These are phyloP conservation scores for Acanthamoeba quina DNA, from an alignment of 208 protist species.

Conservation along the genomic window DNA sequence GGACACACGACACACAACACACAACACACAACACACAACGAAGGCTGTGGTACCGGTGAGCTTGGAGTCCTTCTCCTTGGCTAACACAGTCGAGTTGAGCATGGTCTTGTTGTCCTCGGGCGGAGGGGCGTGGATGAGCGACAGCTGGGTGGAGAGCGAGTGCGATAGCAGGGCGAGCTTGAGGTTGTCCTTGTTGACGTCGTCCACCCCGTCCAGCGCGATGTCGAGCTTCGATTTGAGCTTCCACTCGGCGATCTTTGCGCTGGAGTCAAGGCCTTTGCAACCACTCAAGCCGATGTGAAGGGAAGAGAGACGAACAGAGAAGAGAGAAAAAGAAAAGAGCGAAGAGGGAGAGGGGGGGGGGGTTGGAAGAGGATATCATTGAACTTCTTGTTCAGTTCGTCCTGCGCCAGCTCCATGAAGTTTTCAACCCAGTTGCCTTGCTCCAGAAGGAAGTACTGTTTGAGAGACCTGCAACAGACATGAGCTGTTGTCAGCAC, in stretches of 20 bases:
- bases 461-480: not conserved
- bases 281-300: not conserved
- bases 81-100: not conserved
- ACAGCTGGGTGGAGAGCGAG: constrained; percentile 7
- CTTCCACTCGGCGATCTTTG: constrained; percentile 58
- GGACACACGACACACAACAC: not conserved
- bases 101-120: constrained; percentile 27
- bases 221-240: constrained; percentile 55
- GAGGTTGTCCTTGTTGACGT: constrained; percentile 39
- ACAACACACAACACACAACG: not conserved
- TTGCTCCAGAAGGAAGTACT: constrained; percentile 67
- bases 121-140: constrained; percentile 29
- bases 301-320: not conserved
- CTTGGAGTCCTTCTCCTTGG: constrained; percentile 17
- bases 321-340: not conserved
- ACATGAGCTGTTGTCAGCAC: no score
- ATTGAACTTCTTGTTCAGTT: constrained; percentile 58
- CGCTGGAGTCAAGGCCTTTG: not conserved
- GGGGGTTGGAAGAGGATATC: not conserved
- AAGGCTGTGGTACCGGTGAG: not conserved
- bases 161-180: not conserved
- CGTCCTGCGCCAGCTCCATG: constrained; percentile 48
- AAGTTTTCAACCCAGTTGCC: constrained; percentile 45
- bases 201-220: not conserved
- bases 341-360: not conserved